Evolutionary conservation across 352 stramenopile genomes (phyloP), one percentile per base, ranked within the genome.

Genomic region (Phytopythium delawarense): DNA sequence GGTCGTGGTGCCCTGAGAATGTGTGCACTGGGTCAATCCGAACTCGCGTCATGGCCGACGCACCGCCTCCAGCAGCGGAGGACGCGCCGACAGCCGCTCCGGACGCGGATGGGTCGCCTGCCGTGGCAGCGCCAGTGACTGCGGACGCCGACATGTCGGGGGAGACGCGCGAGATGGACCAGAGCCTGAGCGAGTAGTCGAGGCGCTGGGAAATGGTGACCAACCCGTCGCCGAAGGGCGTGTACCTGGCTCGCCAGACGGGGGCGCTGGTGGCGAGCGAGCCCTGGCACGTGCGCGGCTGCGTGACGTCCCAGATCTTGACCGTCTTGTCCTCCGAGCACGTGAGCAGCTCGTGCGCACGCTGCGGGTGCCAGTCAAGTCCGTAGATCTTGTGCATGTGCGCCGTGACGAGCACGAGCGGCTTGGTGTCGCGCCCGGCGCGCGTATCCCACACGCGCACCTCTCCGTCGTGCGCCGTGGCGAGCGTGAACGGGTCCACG

Each of bases 351-450:
- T 95, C 84, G 34, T 93, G 76, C 72, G 79, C 74, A 15, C 79
- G 79, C 65, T 79, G 75, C 13, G 84, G 85, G 63, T 92, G 84
- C 87, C 87, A 95, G 63, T 93, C 84, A 7, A 95, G 64, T 3
- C 78, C 81, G 57, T 88, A 85, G 69, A 95, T 91, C 63, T 88
- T 89, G 48, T 95, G 86, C 80, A 91, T 89, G 61, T 92, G 86
- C 21, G 84, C 86, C 0, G 80, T 89, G 63, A 95, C 90, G 32
- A 80, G 64, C 42, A 75, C 79, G 15, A 72, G 77, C 0, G 84
- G 81, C 23, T 78, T 78, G 61, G 80, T 74, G 60, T 78, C 79
- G 60, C 69, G 69, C 51, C 46, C 56, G 1, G 71, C 69, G 32
- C 86, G 78, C 16, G 84, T 79, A 63, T 94, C 85, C 85, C 85